These are phyloP conservation scores for Candida arabinofermentans DNA, from an alignment of 805 yeast species.

Conservation along the genomic window DNA sequence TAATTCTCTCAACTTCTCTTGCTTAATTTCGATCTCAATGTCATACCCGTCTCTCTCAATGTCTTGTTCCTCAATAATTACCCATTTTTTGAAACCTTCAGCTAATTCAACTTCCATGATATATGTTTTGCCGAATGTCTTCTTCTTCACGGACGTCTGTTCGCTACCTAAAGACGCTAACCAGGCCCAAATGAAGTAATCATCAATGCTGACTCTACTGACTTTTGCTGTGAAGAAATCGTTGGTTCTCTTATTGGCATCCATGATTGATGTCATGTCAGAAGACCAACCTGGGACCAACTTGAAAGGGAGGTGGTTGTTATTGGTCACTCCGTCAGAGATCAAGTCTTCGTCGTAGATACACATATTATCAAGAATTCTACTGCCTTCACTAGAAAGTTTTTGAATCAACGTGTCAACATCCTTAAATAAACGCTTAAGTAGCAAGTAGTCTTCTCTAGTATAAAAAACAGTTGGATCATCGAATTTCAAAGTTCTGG, in stretches of 20 bases:
- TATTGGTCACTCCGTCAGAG: slow-evolving; percentile 35
- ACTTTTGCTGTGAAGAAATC: slow-evolving; percentile 43
- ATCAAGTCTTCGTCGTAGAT: slow-evolving; percentile 32
- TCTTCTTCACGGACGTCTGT: slow-evolving; percentile 59
- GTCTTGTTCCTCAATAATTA: slow-evolving; percentile 66
- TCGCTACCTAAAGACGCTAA: slow-evolving; percentile 71
- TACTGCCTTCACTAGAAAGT: slow-evolving; percentile 68
- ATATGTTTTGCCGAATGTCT: slow-evolving; percentile 73
- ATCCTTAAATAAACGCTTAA: slow-evolving; percentile 67
- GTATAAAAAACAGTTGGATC: slow-evolving; percentile 67
- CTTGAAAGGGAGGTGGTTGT: slow-evolving; percentile 24
- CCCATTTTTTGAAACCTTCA: slow-evolving; percentile 74
- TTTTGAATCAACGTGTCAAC: slow-evolving; percentile 52
- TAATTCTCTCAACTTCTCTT: slow-evolving; percentile 28
- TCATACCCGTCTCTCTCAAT: slow-evolving; percentile 35
- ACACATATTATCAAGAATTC: slow-evolving; percentile 43
- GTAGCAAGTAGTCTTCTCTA: slow-evolving; percentile 70
- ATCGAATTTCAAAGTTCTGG: slow-evolving; percentile 61
- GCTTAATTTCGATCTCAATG: slow-evolving; percentile 31
- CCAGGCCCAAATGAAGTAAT: slow-evolving; percentile 92
- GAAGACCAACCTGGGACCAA: slow-evolving; percentile 34
- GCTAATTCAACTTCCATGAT: slow-evolving; percentile 78
- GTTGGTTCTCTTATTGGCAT: slow-evolving; percentile 17
- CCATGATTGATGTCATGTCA: slow-evolving; percentile 25
- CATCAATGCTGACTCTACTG: slow-evolving; percentile 69